phyloP scores from a whole-genome alignment of 805 yeast species.

The Candida orba region DNA sequence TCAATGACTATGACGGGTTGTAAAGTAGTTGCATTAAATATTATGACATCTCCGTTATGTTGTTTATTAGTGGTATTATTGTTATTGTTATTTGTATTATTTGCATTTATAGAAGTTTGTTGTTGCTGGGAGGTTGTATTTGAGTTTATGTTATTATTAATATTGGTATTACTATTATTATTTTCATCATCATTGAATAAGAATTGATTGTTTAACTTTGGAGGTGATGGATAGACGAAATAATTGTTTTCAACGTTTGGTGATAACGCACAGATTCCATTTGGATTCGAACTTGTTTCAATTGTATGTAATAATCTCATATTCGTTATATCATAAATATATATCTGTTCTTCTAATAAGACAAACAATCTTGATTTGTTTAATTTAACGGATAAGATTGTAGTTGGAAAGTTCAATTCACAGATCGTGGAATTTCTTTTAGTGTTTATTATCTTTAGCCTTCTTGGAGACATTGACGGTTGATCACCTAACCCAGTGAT shows the following conservation, averaged over 20 bases:
- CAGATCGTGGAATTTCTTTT: conserved; percentile 55
- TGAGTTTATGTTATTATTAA: background rate
- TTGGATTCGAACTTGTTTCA: conserved; percentile 39
- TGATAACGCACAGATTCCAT: conserved; percentile 58
- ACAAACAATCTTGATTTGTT: conserved; percentile 61
- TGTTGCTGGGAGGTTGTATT: background rate
- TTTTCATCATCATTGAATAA: conserved; percentile 1
- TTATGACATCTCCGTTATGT: conserved; percentile 57
- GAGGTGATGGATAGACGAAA: conserved; percentile 74
- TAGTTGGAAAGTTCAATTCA: conserved; percentile 62
- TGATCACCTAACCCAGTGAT: conserved; percentile 69
- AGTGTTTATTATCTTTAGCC: conserved; percentile 76
- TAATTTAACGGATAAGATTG: conserved; percentile 53
- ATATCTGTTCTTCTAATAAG: conserved; percentile 55
- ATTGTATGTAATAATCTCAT: conserved; percentile 56
- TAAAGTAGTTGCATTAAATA: conserved; percentile 53
- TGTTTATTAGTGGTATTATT: conserved; percentile 26
- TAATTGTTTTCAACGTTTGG: conserved; percentile 43
- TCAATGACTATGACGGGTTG: conserved; percentile 64
- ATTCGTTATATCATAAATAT: conserved; percentile 65
- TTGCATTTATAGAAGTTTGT: background rate
- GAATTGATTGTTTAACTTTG: conserved; percentile 31
- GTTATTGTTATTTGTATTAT: background rate
- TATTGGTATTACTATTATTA: background rate
- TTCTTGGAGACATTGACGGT: conserved; percentile 65